These are phyloP conservation scores for Dactylonectria macrodidyma DNA, from an alignment of 2,329 filamentous ascomycete species.

Conservation along the genomic window DNA sequence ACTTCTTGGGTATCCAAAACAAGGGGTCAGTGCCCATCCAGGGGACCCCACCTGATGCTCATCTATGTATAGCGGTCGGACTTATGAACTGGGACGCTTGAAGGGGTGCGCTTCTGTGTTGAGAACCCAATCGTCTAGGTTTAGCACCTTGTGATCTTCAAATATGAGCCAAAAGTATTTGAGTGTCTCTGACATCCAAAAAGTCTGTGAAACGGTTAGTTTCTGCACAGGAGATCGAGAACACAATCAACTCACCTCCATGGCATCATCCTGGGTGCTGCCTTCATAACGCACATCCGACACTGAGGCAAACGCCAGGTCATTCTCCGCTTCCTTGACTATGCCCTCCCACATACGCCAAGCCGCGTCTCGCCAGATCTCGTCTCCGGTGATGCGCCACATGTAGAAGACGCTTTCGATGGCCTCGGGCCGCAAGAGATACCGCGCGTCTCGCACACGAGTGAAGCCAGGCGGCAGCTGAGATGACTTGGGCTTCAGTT, in stretches of 20 bases:
- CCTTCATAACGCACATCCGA: slow-evolving; percentile 52
- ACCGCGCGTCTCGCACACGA: slow-evolving; percentile 61
- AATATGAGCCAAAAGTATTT: slow-evolving; percentile 86
- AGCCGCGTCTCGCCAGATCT: slow-evolving; percentile 60
- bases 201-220: slow-evolving; percentile 60
- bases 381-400: slow-evolving; percentile 65
- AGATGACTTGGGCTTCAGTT: slow-evolving; percentile 40
- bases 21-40: neutral
- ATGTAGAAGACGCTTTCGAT: slow-evolving; percentile 68
- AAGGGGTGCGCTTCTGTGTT: slow-evolving; percentile 72
- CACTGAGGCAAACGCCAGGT: slow-evolving; percentile 60
- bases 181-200: slow-evolving; percentile 83
- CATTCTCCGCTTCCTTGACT: slow-evolving; percentile 58
- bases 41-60: slow-evolving; percentile 9
- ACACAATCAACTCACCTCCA: slow-evolving; percentile 64
- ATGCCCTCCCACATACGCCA: slow-evolving; percentile 66
- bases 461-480: slow-evolving; percentile 70
- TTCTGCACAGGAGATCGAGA: neutral
- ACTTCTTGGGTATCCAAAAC: slow-evolving; percentile 22
- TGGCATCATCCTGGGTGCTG: slow-evolving; percentile 66
- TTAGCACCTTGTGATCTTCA: slow-evolving; percentile 73
- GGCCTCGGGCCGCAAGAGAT: slow-evolving; percentile 65
- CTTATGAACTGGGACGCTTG: slow-evolving; percentile 49
- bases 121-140: slow-evolving; percentile 79
- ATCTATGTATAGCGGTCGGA: slow-evolving; percentile 31